A percentile compares a stretch with the other conserved stretches of the same genome.
phyloP scores from a whole-genome alignment of 306 rosid species.

The Morella rubra region DNA sequence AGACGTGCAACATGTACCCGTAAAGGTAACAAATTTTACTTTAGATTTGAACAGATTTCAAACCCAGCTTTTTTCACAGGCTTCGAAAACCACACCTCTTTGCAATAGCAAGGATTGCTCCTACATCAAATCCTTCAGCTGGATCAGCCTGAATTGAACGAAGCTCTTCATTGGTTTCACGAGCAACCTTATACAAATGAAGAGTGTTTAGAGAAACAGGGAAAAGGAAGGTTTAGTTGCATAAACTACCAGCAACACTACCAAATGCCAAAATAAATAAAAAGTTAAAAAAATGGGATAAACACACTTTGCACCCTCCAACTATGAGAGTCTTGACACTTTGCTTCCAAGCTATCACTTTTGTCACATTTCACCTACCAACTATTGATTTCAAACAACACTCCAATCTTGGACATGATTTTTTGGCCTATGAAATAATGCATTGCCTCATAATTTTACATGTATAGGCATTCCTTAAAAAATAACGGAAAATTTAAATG shows the following conservation, averaged over 20 bases:
- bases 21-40: constrained; percentile 27
- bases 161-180: constrained; percentile 97
- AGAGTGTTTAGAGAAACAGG: constrained; percentile 16
- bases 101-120: constrained; percentile 80
- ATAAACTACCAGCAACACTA: not conserved
- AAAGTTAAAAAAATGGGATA: not conserved
- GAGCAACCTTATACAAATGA: constrained; percentile 70
- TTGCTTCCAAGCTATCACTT: no score
- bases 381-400: no score
- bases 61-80: constrained; percentile 32
- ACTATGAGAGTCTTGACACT: no score
- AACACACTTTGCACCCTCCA: no score
- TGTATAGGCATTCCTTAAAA: no score
- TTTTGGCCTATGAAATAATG: no score
- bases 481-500: no score
- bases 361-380: no score
- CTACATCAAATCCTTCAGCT: constrained; percentile 85
- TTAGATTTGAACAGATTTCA: constrained; percentile 10
- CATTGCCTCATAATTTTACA: no score
- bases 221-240: not conserved
- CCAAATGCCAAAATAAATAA: not conserved
- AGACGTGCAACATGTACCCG: constrained; percentile 4
- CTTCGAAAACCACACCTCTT: constrained; percentile 58
- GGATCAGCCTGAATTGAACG: constrained; percentile 78
- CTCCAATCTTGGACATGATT: no score